Percentiles rank a stretch among this genome's conserved stretches.
Evolutionary conservation across 2,329 filamentous ascomycete genomes (phyloP).

Genomic region (Boeremia lycopersici): DNA sequence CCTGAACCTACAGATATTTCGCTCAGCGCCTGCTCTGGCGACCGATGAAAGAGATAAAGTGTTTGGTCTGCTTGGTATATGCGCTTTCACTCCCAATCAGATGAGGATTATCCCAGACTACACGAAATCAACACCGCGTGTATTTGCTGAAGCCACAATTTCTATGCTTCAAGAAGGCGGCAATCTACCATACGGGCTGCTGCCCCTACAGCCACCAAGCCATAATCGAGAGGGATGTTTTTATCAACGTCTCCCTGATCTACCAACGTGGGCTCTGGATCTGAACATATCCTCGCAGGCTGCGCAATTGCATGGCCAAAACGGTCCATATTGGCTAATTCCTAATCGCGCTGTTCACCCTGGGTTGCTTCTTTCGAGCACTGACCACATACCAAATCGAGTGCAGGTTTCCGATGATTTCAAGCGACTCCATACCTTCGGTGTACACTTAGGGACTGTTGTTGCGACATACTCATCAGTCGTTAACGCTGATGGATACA

Average conservation of each 20-base stretch:
- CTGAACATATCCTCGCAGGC: background rate
- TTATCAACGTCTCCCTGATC: background rate
- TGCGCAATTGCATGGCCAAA: background rate
- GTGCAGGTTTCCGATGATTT: background rate
- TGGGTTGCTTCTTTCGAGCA: background rate
- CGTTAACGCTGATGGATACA: background rate
- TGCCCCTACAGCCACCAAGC: background rate
- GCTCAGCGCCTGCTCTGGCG: constrained; percentile 1
- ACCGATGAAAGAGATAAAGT: constrained; percentile 23
- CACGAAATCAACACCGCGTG: constrained; percentile 2
- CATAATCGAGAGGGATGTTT: background rate
- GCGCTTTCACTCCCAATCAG: background rate
- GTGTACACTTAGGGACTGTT: constrained; percentile 1
- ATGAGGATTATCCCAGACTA: constrained; percentile 13
- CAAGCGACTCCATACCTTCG: background rate
- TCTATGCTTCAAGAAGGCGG: constrained; percentile 2
- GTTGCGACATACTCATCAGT: background rate
- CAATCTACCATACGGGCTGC: background rate
- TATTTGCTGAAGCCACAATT: constrained; percentile 13
- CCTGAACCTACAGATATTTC: background rate
- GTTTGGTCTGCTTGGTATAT: constrained; percentile 21
- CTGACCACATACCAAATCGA: background rate
- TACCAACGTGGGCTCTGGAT: constrained; percentile 6
- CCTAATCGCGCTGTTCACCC: background rate
- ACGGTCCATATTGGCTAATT: background rate